Base-by-base conservation (phyloP, 768 basidiomycete genomes). In the Agrocybe chaxingu region DNA sequence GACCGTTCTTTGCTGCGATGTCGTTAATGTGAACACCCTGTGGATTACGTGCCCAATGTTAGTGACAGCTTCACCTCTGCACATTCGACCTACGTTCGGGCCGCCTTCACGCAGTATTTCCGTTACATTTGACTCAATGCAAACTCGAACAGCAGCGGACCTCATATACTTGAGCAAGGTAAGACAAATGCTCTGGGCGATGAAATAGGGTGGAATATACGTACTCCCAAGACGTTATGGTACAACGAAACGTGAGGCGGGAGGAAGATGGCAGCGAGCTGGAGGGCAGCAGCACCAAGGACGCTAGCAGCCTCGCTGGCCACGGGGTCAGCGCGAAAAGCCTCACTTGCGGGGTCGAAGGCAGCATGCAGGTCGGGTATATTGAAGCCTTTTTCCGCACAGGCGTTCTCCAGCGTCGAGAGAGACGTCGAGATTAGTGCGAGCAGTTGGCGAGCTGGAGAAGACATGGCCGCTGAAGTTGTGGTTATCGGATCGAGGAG, bases 21-120 rank as follows among this genome's bases (percentile, higher is more conserved):
- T 68, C 66, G 6, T 58, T 48, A n/a, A 70, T 62, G 45, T 72
- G 71, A 18, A 68, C 50, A 3, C 68, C 68, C 66, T 68, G 38
- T 13, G 24, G n/a, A 24, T 24, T 24, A 24, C 24, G 24, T 5
- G 24, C 24, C 24, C 16, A 16, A n/a, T n/a, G n/a, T n/a, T n/a
- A n/a, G n/a, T 5, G 3, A 24, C 24, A 24, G 2, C 5, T 24
- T 24, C 24, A 2, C 24, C 1, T 5, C 24, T 24, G 1, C 0
- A 5, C 0, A 24, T 24, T 5, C 24, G 5, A 24, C 24, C 50
- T 30, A 68, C 70, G 38, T 67, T 42, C 3, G 65, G 61, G 11
- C 75, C 75, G 9, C 67, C 72, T 48, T 72, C 72, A 1, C 69
- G 64, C 10, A 77, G 53, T 3, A 76, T 71, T 49, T 75, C 74